These are phyloP conservation scores for Termitomyces sp. DNA, from an alignment of 768 basidiomycete genomes.

Conservation along the genomic window DNA sequence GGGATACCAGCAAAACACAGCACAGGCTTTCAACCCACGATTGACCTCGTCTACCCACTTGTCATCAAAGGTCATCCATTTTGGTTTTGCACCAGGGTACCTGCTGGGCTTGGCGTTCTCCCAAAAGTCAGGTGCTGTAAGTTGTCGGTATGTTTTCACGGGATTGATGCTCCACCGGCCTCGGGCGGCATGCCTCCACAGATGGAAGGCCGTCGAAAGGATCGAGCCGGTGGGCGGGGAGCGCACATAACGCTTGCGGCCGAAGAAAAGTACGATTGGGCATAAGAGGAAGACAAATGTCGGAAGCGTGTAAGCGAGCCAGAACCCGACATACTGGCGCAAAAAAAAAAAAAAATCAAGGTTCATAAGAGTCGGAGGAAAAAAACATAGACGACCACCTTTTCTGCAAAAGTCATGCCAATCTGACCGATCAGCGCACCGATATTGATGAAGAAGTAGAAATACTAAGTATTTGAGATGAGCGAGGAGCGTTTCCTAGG, in stretches of 20 bases:
- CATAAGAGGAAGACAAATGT: conserved; percentile 55
- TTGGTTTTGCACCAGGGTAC: conserved; percentile 38
- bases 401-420: conserved; percentile 62
- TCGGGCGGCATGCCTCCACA: conserved; percentile 38
- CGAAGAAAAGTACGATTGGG: conserved; percentile 51
- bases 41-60: conserved; percentile 73
- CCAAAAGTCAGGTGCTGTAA: conserved; percentile 66
- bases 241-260: conserved; percentile 46
- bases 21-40: conserved; percentile 69
- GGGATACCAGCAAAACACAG: conserved; percentile 57
- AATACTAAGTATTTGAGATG: conserved; percentile 31
- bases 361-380: background rate
- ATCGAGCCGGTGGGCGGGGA: conserved; percentile 67
- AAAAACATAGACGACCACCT: conserved; percentile 25
- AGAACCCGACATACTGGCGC: conserved; percentile 57
- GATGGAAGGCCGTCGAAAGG: conserved; percentile 40
- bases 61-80: conserved; percentile 78
- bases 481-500: background rate
- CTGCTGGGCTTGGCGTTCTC: conserved; percentile 64
- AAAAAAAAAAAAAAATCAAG: background rate
- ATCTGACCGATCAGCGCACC: conserved; percentile 68
- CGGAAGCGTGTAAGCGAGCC: conserved; percentile 62
- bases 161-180: conserved; percentile 57
- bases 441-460: conserved; percentile 70
- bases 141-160: conserved; percentile 35